Percentiles rank a stretch among this genome's conserved stretches.
Conservation (phyloP, 495 filamentous ascomycete genomes). For the Xylaria cubensis region DNA sequence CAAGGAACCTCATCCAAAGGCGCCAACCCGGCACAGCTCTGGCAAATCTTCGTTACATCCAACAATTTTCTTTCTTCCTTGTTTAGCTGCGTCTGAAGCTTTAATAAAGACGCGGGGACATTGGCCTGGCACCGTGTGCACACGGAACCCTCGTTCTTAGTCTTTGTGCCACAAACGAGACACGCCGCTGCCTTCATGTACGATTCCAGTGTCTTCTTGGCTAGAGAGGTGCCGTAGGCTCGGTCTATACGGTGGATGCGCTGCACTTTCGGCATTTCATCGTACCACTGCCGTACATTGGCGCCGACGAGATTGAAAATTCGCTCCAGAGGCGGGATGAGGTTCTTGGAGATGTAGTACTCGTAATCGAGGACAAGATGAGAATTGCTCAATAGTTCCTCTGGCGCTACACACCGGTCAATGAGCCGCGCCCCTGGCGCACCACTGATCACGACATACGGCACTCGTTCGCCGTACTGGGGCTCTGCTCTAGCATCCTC, state of each 20-base stretch:
- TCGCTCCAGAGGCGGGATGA: constrained; percentile 92
- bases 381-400: constrained; percentile 76
- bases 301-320: constrained; percentile 98
- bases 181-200: constrained; percentile 85
- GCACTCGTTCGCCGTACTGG: constrained; percentile 93
- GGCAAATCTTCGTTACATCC: constrained; percentile 78
- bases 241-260: constrained; percentile 67
- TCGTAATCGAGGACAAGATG: constrained; percentile 89
- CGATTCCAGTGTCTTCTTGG: constrained; percentile 77
- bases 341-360: constrained; percentile 95
- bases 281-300: constrained; percentile 90
- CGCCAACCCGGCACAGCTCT: constrained; percentile 76
- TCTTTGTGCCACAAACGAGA: constrained; percentile 74
- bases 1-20: constrained; percentile 79
- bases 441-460: constrained; percentile 90
- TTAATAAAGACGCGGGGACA: constrained; percentile 63
- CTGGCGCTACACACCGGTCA: constrained; percentile 89
- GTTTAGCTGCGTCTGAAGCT: constrained; percentile 65
- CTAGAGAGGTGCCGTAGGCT: constrained; percentile 38
- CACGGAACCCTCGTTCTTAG: constrained; percentile 60
- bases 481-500: constrained; percentile 86
- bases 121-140: constrained; percentile 68
- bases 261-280: constrained; percentile 93
- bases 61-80: constrained; percentile 66
- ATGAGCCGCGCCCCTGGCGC: constrained; percentile 84